Percentiles rank a stretch among this genome's conserved stretches.
These are phyloP conservation scores for Dryadomyces quercus-mongolicae DNA, from an alignment of 2,329 filamentous ascomycete species.

Conservation along the genomic window DNA sequence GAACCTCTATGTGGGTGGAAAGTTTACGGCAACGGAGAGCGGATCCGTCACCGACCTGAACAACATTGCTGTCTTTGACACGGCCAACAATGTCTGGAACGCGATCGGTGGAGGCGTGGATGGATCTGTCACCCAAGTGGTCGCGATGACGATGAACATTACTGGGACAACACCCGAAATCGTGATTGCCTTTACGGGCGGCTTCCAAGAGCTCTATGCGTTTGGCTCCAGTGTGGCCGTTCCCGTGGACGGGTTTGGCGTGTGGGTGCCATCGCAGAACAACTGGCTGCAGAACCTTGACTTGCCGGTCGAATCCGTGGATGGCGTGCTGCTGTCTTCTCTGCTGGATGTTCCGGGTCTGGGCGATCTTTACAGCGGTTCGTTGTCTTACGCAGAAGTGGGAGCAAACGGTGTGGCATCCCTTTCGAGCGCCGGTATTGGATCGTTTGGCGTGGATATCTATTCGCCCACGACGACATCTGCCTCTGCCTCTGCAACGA, in stretches of 20 bases:
- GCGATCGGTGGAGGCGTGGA: constrained; percentile 78
- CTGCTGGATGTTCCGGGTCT: constrained; percentile 52
- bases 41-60: constrained; percentile 52
- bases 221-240: constrained; percentile 53
- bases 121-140: constrained; percentile 61
- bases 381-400: constrained; percentile 63
- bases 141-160: constrained; percentile 69
- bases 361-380: constrained; percentile 69
- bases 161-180: constrained; percentile 55
- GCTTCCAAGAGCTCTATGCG: constrained; percentile 60
- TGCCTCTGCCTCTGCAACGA: constrained; percentile 13
- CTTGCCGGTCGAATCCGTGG: constrained; percentile 50
- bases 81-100: constrained; percentile 55
- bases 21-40: constrained; percentile 63
- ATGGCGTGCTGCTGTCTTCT: constrained; percentile 59
- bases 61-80: constrained; percentile 68
- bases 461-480: constrained; percentile 20
- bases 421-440: constrained; percentile 42
- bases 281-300: constrained; percentile 83
- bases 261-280: constrained; percentile 77
- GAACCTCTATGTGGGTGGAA: constrained; percentile 68
- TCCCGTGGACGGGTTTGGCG: constrained; percentile 62
- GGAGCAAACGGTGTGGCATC: constrained; percentile 61
- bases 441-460: constrained; percentile 46
- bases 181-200: constrained; percentile 68